A percentile compares a stretch with the other conserved stretches of the same genome.
These are phyloP conservation scores for Annulohypoxylon bovei DNA, from an alignment of 495 filamentous ascomycete genomes.

Conservation along the genomic window DNA sequence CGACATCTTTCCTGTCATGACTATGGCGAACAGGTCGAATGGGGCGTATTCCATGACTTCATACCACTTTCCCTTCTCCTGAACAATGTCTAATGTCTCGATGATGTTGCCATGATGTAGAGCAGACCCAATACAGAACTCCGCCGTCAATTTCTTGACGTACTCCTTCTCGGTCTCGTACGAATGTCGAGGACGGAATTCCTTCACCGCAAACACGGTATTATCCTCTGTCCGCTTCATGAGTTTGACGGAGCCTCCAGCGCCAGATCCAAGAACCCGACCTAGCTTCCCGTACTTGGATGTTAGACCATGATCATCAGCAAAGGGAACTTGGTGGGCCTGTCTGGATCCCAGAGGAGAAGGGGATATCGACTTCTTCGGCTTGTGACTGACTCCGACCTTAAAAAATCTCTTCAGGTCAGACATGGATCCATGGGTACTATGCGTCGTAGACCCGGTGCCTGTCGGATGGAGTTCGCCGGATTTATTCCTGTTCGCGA, in stretches of 20 bases:
- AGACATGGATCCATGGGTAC: slow-evolving; percentile 85
- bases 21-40: slow-evolving; percentile 95
- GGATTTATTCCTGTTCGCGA: slow-evolving; percentile 44
- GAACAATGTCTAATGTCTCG: slow-evolving; percentile 95
- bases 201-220: slow-evolving; percentile 95
- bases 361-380: slow-evolving; percentile 69
- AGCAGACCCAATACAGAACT: slow-evolving; percentile 98
- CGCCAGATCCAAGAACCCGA: slow-evolving; percentile 91
- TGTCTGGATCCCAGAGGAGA: slow-evolving; percentile 67
- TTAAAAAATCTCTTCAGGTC: slow-evolving; percentile 95
- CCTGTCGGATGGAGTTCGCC: slow-evolving; percentile 46
- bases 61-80: slow-evolving; percentile 95
- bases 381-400: slow-evolving; percentile 68
- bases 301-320: slow-evolving; percentile 89
- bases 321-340: slow-evolving; percentile 80
- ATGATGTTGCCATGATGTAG: slow-evolving; percentile 98
- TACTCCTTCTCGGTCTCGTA: slow-evolving; percentile 96
- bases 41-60: slow-evolving; percentile 99
- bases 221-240: slow-evolving; percentile 92
- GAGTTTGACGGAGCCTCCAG: slow-evolving; percentile 92
- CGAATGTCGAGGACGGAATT: slow-evolving; percentile 90
- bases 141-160: slow-evolving; percentile 98
- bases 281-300: slow-evolving; percentile 96
- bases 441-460: slow-evolving; percentile 63
- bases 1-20: slow-evolving; percentile 99